These are phyloP conservation scores for Penicillium nucicola DNA, from an alignment of 495 filamentous ascomycete species.

Conservation along the genomic window DNA sequence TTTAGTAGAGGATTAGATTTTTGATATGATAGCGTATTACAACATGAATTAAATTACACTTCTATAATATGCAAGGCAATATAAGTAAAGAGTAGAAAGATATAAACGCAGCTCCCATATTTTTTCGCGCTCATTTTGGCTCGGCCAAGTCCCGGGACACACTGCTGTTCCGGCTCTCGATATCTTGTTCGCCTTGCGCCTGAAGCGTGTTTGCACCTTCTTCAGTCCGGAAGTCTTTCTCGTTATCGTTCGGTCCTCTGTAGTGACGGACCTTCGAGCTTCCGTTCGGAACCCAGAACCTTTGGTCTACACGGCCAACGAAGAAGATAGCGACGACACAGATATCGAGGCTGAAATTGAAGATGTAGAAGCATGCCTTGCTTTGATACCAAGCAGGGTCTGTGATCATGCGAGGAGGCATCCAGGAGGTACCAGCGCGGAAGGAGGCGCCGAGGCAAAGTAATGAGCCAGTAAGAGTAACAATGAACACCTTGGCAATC, in stretches of 20 bases:
- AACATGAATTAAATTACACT: too few relatives aligned
- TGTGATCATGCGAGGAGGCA: conserved; percentile 42
- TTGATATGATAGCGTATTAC: too few relatives aligned
- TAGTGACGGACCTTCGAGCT: conserved; percentile 21
- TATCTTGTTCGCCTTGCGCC: not conserved
- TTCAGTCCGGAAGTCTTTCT: conserved; percentile 1
- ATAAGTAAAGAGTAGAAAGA: too few relatives aligned
- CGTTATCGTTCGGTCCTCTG: conserved; percentile 5
- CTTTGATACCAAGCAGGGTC: conserved; percentile 65
- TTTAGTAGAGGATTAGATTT: too few relatives aligned
- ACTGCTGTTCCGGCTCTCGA: not conserved
- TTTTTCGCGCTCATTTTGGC: not conserved
- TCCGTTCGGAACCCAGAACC: conserved; percentile 60
- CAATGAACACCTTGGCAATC: conserved; percentile 60
- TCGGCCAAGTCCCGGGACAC: not conserved
- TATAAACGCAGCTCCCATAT: not conserved
- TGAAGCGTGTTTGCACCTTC: not conserved
- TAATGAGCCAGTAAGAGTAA: conserved; percentile 51
- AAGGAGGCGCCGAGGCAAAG: conserved; percentile 71
- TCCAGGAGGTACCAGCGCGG: conserved; percentile 57
- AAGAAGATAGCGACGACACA: conserved; percentile 63
- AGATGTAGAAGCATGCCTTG: conserved; percentile 74
- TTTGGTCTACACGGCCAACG: conserved; percentile 63
- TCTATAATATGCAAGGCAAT: too few relatives aligned
- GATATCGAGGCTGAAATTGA: conserved; percentile 73